Evolutionary conservation across 2,329 filamentous ascomycete species (phyloP).

Genomic region (Beauveria brongniartii): DNA sequence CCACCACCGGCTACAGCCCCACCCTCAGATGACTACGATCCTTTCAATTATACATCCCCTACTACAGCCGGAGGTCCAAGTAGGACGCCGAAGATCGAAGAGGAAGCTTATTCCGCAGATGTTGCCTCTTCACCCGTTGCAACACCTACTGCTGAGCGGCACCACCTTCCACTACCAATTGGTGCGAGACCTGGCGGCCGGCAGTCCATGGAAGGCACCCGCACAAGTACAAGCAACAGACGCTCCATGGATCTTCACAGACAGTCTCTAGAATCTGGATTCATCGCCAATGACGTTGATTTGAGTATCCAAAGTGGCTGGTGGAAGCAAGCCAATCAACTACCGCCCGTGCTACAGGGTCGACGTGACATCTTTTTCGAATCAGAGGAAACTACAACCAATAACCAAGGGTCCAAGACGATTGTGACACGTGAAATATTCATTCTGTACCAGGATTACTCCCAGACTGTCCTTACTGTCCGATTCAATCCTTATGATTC

Average conservation of each 20-base stretch:
- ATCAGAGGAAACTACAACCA: constrained; percentile 65
- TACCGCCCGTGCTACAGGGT: constrained; percentile 74
- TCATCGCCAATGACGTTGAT: constrained; percentile 82
- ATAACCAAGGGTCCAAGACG: constrained; percentile 61
- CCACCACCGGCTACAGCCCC: constrained; percentile 38
- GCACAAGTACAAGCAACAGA: constrained; percentile 33
- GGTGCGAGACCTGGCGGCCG: constrained; percentile 19
- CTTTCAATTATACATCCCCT: constrained; percentile 46
- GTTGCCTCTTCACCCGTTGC: constrained; percentile 35
- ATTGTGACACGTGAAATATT: constrained; percentile 73
- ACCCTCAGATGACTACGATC: constrained; percentile 63
- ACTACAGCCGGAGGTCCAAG: constrained; percentile 24
- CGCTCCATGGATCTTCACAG: constrained; percentile 69
- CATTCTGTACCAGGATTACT: constrained; percentile 92
- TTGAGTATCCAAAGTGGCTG: constrained; percentile 66
- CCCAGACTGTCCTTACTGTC: constrained; percentile 80
- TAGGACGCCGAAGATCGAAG: constrained; percentile 34
- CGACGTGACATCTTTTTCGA: constrained; percentile 79
- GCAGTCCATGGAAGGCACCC: constrained; percentile 29
- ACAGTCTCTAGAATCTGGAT: constrained; percentile 69
- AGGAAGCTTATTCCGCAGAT: constrained; percentile 40
- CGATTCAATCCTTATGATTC: constrained; percentile 70
- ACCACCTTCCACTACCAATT: constrained; percentile 33
- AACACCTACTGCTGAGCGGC: constrained; percentile 36
- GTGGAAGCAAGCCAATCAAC: constrained; percentile 76